Evolutionary conservation across 2,329 filamentous ascomycete genomes (phyloP).

Genomic region (Neofusicoccum parvum): DNA sequence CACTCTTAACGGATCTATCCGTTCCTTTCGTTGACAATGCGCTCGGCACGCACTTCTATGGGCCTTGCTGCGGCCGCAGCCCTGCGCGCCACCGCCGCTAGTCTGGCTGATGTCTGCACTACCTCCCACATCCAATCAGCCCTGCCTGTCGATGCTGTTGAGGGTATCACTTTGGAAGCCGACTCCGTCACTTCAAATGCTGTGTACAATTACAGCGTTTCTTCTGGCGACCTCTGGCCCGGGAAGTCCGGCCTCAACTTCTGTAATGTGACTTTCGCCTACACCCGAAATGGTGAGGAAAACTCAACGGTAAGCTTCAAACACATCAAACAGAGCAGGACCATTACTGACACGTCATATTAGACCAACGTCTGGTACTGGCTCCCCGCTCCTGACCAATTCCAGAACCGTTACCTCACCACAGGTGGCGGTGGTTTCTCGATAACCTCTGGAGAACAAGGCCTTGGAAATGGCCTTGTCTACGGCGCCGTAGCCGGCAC

Average conservation of each 20-base stretch:
- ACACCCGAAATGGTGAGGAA: conserved; percentile 44
- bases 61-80: neutral
- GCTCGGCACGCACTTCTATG: neutral
- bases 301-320: neutral
- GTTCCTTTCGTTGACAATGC: neutral
- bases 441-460: conserved; percentile 43
- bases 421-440: conserved; percentile 52
- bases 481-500: conserved; percentile 52
- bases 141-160: conserved; percentile 24
- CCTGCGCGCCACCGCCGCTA: neutral
- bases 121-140: conserved; percentile 27
- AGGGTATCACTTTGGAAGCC: conserved; percentile 24
- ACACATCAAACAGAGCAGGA: neutral
- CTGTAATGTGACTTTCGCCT: conserved; percentile 52
- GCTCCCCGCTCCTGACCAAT: conserved; percentile 47
- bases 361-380: conserved; percentile 40
- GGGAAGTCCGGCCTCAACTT: conserved; percentile 39
- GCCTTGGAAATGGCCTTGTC: conserved; percentile 45
- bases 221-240: conserved; percentile 22
- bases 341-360: neutral
- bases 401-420: conserved; percentile 49
- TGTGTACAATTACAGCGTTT: conserved; percentile 37
- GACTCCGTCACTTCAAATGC: conserved; percentile 32
- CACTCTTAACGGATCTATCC: neutral
- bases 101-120: conserved; percentile 23